These are phyloP conservation scores for Monosporascus sp. DNA, from an alignment of 2,329 filamentous ascomycete genomes.

Conservation along the genomic window DNA sequence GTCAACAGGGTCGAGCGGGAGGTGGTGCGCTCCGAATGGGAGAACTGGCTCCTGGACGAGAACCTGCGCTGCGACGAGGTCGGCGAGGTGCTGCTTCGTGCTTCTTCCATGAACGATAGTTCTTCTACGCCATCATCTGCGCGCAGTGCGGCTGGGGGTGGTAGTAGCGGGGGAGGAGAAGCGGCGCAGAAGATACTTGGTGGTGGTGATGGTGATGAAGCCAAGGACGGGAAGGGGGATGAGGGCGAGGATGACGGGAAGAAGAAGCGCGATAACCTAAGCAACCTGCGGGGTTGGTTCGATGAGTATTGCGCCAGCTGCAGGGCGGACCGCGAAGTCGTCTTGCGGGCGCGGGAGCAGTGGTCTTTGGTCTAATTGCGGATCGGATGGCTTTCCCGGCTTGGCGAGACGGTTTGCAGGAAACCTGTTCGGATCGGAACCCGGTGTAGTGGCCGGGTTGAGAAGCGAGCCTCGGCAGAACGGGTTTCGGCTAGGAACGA, in stretches of 20 bases:
- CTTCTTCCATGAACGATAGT: slow-evolving; percentile 32
- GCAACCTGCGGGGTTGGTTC: slow-evolving; percentile 42
- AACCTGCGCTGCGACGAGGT: slow-evolving; percentile 66
- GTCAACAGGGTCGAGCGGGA: slow-evolving; percentile 87
- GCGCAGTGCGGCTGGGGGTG: slow-evolving; percentile 4
- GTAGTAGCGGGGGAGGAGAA: slow-evolving; percentile 9
- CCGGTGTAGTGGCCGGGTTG: too few species aligned
- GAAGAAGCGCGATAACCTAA: slow-evolving; percentile 27
- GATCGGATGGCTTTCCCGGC: too few species aligned
- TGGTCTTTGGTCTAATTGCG: slow-evolving; percentile 9
- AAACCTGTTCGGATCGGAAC: too few species aligned
- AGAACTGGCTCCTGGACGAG: slow-evolving; percentile 84
- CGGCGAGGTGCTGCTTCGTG: slow-evolving; percentile 35
- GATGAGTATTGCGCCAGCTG: slow-evolving; percentile 54
- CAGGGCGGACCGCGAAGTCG: slow-evolving; percentile 35
- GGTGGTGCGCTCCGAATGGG: slow-evolving; percentile 83
- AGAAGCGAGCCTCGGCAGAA: too few species aligned
- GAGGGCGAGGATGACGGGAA: slow-evolving; percentile 8
- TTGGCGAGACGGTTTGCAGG: too few species aligned
- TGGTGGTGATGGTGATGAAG: slow-evolving; percentile 22
- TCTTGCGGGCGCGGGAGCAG: slow-evolving; percentile 19
- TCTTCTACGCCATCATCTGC: slow-evolving; percentile 14
- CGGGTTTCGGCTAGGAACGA: too few species aligned
- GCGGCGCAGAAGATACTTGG: slow-evolving; percentile 26
- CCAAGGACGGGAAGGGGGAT: slow-evolving; percentile 11